Percentiles rank a stretch among this genome's conserved stretches.
Conservation (phyloP, 225 moss, liverwort and hornwort genomes). For the Straminergon stramineum region DNA sequence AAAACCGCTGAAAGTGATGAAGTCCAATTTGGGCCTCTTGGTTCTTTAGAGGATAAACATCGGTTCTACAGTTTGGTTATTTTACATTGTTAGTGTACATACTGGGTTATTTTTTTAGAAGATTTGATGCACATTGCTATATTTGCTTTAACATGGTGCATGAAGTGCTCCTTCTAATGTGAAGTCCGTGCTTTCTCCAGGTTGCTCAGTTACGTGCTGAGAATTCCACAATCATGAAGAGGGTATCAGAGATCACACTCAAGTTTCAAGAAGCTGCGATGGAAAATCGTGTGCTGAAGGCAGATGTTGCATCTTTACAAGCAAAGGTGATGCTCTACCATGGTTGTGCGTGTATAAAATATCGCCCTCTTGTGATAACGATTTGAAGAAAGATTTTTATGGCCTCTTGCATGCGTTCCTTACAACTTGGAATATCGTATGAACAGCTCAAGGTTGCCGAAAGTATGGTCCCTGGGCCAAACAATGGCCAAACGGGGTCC, state of each 20-base stretch:
- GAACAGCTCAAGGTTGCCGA: slow-evolving; percentile 76
- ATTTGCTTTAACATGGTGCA: background rate
- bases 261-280: slow-evolving; percentile 84
- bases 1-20: background rate
- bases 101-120: background rate
- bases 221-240: slow-evolving; percentile 62
- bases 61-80: background rate
- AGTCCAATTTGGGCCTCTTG: background rate
- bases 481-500: slow-evolving; percentile 19
- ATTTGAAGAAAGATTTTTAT: background rate
- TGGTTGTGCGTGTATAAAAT: background rate
- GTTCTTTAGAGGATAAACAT: background rate
- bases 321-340: slow-evolving; percentile 46
- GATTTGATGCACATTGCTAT: background rate
- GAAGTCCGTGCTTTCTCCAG: slow-evolving; percentile 14
- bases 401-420: background rate
- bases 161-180: background rate
- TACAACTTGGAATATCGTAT: background rate
- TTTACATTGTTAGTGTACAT: background rate
- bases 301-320: slow-evolving; percentile 84
- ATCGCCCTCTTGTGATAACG: background rate
- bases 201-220: slow-evolving; percentile 76
- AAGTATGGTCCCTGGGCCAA: slow-evolving; percentile 43
- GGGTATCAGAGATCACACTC: slow-evolving; percentile 52
- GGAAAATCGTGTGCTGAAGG: slow-evolving; percentile 83